Conservation (phyloP, 192 early-diverging fungal species). For the Jimgerdemannia flammicorona region DNA sequence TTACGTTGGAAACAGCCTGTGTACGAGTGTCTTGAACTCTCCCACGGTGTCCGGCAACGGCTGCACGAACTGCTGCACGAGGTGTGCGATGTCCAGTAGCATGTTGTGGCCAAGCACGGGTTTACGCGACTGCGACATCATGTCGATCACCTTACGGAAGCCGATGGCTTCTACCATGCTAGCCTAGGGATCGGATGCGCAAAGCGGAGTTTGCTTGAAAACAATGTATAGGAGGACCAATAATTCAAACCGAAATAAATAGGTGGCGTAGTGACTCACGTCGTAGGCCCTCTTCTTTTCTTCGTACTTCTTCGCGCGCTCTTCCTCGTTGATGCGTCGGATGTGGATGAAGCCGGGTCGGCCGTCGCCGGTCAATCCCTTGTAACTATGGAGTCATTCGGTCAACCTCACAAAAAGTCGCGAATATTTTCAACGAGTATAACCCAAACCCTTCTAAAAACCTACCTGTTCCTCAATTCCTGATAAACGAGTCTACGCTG, state of each 20-base stretch:
- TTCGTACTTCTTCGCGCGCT: not conserved
- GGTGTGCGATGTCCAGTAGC: constrained; percentile 80
- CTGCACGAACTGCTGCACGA: constrained; percentile 69
- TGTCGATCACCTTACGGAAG: constrained; percentile 80
- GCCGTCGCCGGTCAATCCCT: constrained; percentile 18
- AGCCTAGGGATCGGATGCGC: not conserved
- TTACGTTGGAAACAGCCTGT: constrained; percentile 60
- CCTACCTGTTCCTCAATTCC: constrained; percentile 46
- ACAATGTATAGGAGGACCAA: not conserved
- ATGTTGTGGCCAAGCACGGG: constrained; percentile 92
- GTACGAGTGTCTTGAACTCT: constrained; percentile 66
- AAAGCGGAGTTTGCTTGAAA: too few relatives aligned
- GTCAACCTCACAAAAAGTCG: too few relatives aligned
- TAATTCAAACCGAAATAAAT: not conserved
- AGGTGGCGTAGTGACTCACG: not conserved
- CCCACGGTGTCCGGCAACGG: constrained; percentile 58
- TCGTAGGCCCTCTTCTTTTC: not conserved
- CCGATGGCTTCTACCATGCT: constrained; percentile 23
- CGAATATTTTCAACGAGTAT: too few relatives aligned
- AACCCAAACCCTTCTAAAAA: too few relatives aligned
- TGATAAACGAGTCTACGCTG: constrained; percentile 60
- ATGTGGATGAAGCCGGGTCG: constrained; percentile 23
- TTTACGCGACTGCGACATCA: constrained; percentile 67
- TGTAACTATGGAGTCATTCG: constrained; percentile 10
- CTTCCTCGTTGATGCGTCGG: constrained; percentile 5